Conservation (phyloP, 257 asterid species). For the Mentha longifolia region DNA sequence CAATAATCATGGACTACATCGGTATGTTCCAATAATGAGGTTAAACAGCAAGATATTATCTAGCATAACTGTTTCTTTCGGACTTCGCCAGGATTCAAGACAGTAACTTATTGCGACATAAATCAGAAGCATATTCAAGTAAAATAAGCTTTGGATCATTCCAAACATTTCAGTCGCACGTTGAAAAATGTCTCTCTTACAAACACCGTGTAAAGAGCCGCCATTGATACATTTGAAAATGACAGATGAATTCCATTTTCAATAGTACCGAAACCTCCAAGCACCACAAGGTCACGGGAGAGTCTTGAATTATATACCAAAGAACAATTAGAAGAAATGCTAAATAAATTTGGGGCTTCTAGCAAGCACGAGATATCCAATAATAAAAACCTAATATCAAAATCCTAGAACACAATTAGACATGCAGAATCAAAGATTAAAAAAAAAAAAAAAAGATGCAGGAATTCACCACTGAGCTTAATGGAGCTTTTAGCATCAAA, state of each 20-base stretch:
- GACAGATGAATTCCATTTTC: not conserved
- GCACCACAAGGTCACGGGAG: not conserved
- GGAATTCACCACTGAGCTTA: conserved; percentile 56
- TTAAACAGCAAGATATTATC: conserved; percentile 28
- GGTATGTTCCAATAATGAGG: conserved; percentile 3
- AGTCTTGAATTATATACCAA: not conserved
- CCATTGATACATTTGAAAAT: not conserved
- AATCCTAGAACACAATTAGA: conserved; percentile 20
- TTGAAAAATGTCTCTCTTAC: not conserved
- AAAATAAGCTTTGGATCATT: not conserved
- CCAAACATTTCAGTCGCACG: not conserved
- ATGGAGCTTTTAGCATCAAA: conserved; percentile 65
- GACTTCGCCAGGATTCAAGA: conserved; percentile 8
- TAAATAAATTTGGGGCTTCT: not conserved
- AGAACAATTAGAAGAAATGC: not conserved
- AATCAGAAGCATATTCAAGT: conserved; percentile 5
- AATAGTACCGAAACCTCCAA: not conserved
- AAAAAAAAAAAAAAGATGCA: conserved; percentile 8
- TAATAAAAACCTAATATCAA: conserved; percentile 25
- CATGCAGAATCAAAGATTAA: not conserved
- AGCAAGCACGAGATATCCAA: conserved; percentile 10
- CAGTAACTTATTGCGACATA: conserved; percentile 3
- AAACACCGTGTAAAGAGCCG: conserved; percentile 14
- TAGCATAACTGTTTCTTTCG: not conserved
- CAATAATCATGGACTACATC: conserved; percentile 15